Base-by-base conservation (phyloP, 164 flowering plant species). In the Macadamia tetraphylla region DNA sequence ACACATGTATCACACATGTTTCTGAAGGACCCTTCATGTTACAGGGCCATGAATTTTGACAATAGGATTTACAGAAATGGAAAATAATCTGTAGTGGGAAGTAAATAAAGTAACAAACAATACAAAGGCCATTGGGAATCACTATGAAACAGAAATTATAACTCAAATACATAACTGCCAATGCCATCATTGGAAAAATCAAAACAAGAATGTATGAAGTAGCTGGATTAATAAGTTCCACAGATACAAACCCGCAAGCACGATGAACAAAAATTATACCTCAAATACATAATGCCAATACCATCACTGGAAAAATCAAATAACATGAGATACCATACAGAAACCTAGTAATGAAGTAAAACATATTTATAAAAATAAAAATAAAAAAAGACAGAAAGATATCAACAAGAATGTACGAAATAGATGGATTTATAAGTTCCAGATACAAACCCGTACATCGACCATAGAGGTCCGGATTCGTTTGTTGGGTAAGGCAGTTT, bases 401-500 rank as follows among this genome's bases (percentile, higher is more conserved):
- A 32, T 4, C 12, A 30, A 60, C 29, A 40, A 32, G 23, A 44
- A 49, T 23, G 32, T 11, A 60, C 23, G 14, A n/a, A 65, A 2
- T 23, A 46, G 46, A 8, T 6, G 1, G 67, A 58, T 46, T 32
- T 6, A 63, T 46, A 72, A 58, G 3, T 40, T 11, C 29, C 70
- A 49, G 61, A 69, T 52, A 77, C 77, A 67, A 68, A 86, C 96
- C 87, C 80, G 83, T 42, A 69, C 70, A 75, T 90, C 98, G 74
- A 79, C 78, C 86, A 89, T 68, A 73, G 98, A 90, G 32, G 96
- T 89, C 64, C 98, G 78, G 17, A 87, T 83, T 51, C 98, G 98
- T 74, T 87, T 93, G 75, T 75, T 90, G 64, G 89, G 87, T 69
- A 78, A 76, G 63, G 74, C 64, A 78, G 51, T 79, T 71, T 85